phyloP scores from a whole-genome alignment of 192 early-diverging fungal species.

The Spizellomyces punctatus region DNA sequence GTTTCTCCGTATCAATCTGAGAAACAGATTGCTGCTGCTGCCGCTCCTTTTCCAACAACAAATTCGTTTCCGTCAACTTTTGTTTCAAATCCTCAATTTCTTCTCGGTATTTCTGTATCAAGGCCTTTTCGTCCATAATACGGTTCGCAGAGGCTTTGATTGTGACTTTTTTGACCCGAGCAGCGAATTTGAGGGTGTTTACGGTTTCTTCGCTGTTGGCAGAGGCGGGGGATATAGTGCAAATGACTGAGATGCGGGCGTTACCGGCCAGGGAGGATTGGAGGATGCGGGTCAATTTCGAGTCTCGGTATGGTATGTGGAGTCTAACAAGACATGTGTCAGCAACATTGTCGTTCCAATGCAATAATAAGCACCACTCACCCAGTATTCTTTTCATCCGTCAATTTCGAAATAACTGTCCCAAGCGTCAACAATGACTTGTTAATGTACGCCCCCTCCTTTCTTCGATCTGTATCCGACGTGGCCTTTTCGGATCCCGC shows the following conservation, averaged over 20 bases:
- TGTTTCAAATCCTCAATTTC: constrained; percentile 78
- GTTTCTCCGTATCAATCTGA: constrained; percentile 20
- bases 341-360: neutral
- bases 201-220: constrained; percentile 82
- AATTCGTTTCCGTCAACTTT: constrained; percentile 65
- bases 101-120: constrained; percentile 78
- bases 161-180: constrained; percentile 85
- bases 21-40: constrained; percentile 24
- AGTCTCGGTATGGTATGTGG: constrained; percentile 97
- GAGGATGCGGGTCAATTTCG: constrained; percentile 92
- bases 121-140: constrained; percentile 77
- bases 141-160: constrained; percentile 83
- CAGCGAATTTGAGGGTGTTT: constrained; percentile 95
- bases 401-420: constrained; percentile 90
- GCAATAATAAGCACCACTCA: neutral
- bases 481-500: constrained; percentile 95
- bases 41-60: constrained; percentile 50
- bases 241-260: constrained; percentile 87
- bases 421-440: constrained; percentile 86
- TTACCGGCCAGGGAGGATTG: constrained; percentile 91
- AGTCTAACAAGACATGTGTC: neutral
- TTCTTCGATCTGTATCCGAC: constrained; percentile 81
- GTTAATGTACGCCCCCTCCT: constrained; percentile 97
- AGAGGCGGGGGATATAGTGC: constrained; percentile 80
- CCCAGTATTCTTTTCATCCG: constrained; percentile 55